phyloP scores from a whole-genome alignment of 1,139 yeast genomes.

The Pichia sp. region DNA sequence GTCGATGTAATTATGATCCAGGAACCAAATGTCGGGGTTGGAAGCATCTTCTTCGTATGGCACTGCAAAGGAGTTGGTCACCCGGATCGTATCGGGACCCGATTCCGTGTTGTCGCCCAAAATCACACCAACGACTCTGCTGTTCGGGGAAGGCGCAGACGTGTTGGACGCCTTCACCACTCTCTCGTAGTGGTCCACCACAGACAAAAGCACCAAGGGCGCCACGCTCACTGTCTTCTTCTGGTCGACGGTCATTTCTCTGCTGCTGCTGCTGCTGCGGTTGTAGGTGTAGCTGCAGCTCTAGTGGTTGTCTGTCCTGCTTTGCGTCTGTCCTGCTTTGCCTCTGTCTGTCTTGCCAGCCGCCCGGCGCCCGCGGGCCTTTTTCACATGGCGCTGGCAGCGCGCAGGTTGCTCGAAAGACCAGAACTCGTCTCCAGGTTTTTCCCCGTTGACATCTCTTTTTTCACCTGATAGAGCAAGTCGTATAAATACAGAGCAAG shows the following conservation, averaged over 20 bases:
- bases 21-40: slow-evolving; percentile 91
- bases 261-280: not conserved
- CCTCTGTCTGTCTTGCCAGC: too few species aligned
- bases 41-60: slow-evolving; percentile 97
- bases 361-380: too few species aligned
- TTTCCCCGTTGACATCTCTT: not conserved
- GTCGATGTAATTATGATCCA: slow-evolving; percentile 94
- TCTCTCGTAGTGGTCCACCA: slow-evolving; percentile 91
- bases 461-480: not conserved
- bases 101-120: slow-evolving; percentile 57
- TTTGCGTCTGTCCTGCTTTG: not conserved
- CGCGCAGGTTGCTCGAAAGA: not conserved
- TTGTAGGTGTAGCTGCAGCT: not conserved
- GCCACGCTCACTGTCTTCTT: slow-evolving; percentile 65
- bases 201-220: slow-evolving; percentile 88
- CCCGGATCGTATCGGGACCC: slow-evolving; percentile 39
- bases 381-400: not conserved
- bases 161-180: slow-evolving; percentile 30
- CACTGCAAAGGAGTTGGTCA: slow-evolving; percentile 74
- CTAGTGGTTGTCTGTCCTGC: not conserved
- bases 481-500: not conserved
- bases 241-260: too few species aligned
- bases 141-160: slow-evolving; percentile 50
- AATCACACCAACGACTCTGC: slow-evolving; percentile 89
- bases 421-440: not conserved